phyloP scores from a whole-genome alignment of 495 filamentous ascomycete species.

The Aspergillus diversus region DNA sequence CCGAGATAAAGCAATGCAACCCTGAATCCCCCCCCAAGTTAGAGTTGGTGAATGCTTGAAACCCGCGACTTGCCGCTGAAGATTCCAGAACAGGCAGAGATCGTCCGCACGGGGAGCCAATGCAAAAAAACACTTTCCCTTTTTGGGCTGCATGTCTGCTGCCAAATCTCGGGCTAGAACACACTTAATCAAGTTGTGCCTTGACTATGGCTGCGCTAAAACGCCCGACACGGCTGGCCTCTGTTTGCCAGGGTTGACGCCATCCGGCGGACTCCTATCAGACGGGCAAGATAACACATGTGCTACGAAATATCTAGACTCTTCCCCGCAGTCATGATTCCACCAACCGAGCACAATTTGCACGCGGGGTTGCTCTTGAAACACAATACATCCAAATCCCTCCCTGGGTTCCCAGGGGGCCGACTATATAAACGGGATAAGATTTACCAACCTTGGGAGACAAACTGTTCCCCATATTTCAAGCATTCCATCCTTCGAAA shows the following conservation, averaged over 20 bases:
- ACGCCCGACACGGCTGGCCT: not conserved
- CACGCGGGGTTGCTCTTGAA: not conserved
- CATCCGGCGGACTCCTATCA: slow-evolving; percentile 1
- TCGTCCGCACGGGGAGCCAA: not conserved
- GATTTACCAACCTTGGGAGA: not conserved
- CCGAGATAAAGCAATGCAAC: not conserved
- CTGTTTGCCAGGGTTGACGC: not conserved
- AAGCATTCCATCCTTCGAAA: not conserved
- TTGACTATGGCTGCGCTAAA: not conserved
- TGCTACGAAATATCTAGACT: not conserved
- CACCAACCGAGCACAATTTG: not conserved
- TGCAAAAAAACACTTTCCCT: not conserved
- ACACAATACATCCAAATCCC: not conserved
- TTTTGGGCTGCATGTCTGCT: not conserved
- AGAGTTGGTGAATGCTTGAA: not conserved
- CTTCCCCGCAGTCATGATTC: not conserved
- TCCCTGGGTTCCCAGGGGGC: not conserved
- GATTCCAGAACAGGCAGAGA: not conserved
- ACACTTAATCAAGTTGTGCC: too few relatives aligned
- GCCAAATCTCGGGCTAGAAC: not conserved
- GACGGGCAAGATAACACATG: not conserved
- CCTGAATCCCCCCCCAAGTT: not conserved
- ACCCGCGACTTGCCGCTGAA: not conserved
- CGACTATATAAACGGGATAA: not conserved
- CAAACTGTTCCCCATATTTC: not conserved